Evolutionary conservation across 192 early-diverging fungal genomes (phyloP).

Genomic region (Lobulomyces angularis): DNA sequence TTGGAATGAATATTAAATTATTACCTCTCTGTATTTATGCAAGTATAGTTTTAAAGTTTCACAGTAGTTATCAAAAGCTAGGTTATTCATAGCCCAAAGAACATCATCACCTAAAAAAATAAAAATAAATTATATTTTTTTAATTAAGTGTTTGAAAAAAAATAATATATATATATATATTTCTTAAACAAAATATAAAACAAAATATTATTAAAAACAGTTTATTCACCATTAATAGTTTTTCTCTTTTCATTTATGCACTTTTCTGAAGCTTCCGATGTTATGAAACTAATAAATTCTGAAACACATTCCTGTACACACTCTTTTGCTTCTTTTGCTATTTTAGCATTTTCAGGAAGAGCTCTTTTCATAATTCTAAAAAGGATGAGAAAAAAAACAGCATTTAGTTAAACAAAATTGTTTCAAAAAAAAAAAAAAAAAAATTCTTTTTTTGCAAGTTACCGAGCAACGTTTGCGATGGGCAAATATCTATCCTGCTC

Average conservation of each 20-base stretch:
- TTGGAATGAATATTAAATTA: no score
- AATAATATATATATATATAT: no score
- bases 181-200: no score
- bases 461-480: slow-evolving; percentile 86
- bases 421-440: no score
- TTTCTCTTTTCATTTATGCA: slow-evolving; percentile 92
- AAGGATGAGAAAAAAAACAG: no score
- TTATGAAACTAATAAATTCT: slow-evolving; percentile 97
- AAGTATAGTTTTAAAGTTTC: slow-evolving; percentile 84
- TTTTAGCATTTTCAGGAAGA: slow-evolving; percentile 93
- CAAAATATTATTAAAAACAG: no score
- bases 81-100: slow-evolving; percentile 91
- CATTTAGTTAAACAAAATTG: no score
- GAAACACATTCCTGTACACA: slow-evolving; percentile 93
- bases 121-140: no score
- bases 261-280: slow-evolving; percentile 90
- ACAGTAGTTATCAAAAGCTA: slow-evolving; percentile 95
- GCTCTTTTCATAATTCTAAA: slow-evolving; percentile 97
- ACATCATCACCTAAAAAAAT: no score
- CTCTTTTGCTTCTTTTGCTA: slow-evolving; percentile 97
- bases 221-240: slow-evolving; percentile 92
- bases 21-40: slow-evolving; percentile 78
- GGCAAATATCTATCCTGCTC: slow-evolving; percentile 94
- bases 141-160: no score
- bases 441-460: no score